phyloP scores from a whole-genome alignment of 306 rosid genomes.

The Gynostemma pentaphyllum region DNA sequence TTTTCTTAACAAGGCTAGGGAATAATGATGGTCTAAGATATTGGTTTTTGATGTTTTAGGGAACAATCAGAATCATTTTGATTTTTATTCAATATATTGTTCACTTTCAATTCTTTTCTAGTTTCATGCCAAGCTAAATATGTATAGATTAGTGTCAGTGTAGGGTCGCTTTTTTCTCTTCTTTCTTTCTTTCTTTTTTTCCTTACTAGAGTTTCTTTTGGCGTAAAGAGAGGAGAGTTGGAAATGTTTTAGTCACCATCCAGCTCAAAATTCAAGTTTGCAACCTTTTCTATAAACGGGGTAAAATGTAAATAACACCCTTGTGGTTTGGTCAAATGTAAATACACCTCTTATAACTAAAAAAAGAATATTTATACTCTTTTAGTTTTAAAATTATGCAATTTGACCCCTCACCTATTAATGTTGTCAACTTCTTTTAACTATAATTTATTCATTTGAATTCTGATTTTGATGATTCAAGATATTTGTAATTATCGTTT shows the following conservation, averaged over 20 bases:
- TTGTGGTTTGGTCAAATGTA: no score
- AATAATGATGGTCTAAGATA: not conserved
- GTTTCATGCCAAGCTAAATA: not conserved
- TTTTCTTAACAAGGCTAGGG: not conserved
- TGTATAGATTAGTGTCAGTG: not conserved
- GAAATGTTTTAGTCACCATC: not conserved
- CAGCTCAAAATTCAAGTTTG: not conserved
- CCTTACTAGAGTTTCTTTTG: not conserved
- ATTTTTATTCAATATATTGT: not conserved
- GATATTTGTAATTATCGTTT: no score
- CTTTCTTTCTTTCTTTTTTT: not conserved
- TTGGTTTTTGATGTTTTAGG: conserved; percentile 1
- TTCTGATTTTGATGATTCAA: no score
- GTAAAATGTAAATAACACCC: no score
- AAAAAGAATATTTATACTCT: no score
- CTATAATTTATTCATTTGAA: no score
- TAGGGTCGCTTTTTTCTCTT: not conserved
- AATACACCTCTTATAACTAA: no score
- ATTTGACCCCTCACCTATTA: no score
- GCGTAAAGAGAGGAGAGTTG: not conserved
- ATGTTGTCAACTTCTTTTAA: no score
- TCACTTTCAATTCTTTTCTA: not conserved
- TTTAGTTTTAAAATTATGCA: no score
- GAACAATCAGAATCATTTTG: not conserved
- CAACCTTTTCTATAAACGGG: not conserved